phyloP scores from a whole-genome alignment of 2,329 filamentous ascomycete species.

The Remersonia thermophila region DNA sequence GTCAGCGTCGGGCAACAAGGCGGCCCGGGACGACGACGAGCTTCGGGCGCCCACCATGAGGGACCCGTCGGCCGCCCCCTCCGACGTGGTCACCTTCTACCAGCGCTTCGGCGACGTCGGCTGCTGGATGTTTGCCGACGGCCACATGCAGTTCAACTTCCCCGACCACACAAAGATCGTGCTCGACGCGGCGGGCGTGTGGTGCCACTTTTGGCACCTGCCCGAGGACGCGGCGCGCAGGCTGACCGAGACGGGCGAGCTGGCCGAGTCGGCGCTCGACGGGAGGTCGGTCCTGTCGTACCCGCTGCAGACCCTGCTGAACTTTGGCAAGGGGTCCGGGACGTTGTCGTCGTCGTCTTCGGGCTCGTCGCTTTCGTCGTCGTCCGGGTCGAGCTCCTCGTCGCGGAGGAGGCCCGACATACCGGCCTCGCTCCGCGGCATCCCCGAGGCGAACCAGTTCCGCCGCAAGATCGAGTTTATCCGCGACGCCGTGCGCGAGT shows the following conservation, averaged over 20 bases:
- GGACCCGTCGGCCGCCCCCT: constrained; percentile 30
- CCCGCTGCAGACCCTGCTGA: constrained; percentile 60
- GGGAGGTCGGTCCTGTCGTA: constrained; percentile 60
- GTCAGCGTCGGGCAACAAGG: constrained; percentile 13
- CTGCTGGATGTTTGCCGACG: constrained; percentile 71
- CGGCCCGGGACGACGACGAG: constrained; percentile 34
- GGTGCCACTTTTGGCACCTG: constrained; percentile 68
- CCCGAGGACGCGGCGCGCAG: constrained; percentile 56
- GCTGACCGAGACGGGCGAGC: constrained; percentile 51
- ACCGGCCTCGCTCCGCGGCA: constrained; percentile 45
- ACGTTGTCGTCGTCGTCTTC: neutral
- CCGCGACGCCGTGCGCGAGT: constrained; percentile 54
- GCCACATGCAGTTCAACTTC: constrained; percentile 76
- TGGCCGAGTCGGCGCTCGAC: constrained; percentile 57
- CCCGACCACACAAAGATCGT: constrained; percentile 81
- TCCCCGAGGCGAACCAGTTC: constrained; percentile 62
- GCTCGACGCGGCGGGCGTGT: constrained; percentile 59
- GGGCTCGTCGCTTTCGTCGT: neutral
- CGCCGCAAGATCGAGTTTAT: constrained; percentile 65
- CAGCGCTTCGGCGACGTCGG: constrained; percentile 71
- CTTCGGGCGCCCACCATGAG: constrained; percentile 28
- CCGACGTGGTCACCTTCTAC: constrained; percentile 64
- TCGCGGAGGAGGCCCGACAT: constrained; percentile 48
- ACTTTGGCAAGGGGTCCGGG: constrained; percentile 32
- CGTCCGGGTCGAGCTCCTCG: neutral